These are phyloP conservation scores for Hanseniaspora occidentalis DNA, from an alignment of 805 yeast genomes.

Conservation along the genomic window DNA sequence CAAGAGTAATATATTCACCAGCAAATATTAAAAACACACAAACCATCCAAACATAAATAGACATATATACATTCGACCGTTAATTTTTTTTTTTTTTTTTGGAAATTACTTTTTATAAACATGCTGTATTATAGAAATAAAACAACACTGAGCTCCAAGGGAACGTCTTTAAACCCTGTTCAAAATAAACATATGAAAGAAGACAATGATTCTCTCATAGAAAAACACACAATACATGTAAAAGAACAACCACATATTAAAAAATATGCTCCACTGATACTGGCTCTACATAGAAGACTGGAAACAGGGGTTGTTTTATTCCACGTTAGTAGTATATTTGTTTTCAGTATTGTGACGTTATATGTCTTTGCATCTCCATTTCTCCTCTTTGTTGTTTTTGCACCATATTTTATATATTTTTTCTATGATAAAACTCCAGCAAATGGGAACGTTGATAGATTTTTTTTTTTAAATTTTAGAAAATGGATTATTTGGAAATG, in stretches of 20 bases:
- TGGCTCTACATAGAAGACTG: conserved; percentile 44
- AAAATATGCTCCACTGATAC: conserved; percentile 28
- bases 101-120: too few relatives aligned
- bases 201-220: not conserved
- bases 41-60: too few relatives aligned
- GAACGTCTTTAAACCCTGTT: too few relatives aligned
- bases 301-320: conserved; percentile 60
- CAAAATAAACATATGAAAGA: not conserved
- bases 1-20: too few relatives aligned
- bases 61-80: too few relatives aligned
- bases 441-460: conserved; percentile 52
- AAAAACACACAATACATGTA: not conserved
- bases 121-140: too few relatives aligned
- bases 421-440: conserved; percentile 53
- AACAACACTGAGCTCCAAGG: too few relatives aligned
- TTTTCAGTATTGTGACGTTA: conserved; percentile 41
- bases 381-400: conserved; percentile 43
- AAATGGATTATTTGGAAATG: conserved; percentile 50
- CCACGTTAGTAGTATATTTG: conserved; percentile 63
- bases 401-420: conserved; percentile 54
- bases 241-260: not conserved
- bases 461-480: conserved; percentile 48
- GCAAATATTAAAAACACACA: too few relatives aligned
- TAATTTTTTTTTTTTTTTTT: too few relatives aligned
- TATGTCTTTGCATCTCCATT: conserved; percentile 42